Evolutionary conservation across 2,329 filamentous ascomycete genomes (phyloP), one percentile per base, ranked within the genome.

Genomic region (Colletotrichum australisinense): DNA sequence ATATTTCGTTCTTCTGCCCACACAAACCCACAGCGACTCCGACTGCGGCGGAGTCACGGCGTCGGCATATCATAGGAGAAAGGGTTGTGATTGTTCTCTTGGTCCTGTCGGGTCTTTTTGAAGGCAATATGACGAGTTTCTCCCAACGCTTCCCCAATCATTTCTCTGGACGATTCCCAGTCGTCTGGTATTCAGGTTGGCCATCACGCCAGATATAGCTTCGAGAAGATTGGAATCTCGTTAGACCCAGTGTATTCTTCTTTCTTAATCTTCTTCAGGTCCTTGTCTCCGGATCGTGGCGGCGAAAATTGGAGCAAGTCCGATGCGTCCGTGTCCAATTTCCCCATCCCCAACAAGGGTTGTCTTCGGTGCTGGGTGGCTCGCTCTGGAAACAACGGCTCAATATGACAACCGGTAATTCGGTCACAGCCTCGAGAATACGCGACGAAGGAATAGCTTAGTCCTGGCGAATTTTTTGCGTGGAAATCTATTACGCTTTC

Each of bases 181-280:
- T 53, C 32, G 16, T 63, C 53, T 69, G 49, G 53, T 30, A 64
- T 24, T 22, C 16, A 52, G 14, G 62, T 35, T 19, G 62, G 38
- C 52, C 38, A 42, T 5, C 38, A 42, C 16, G 16, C 38, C 38
- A 56, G 28, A 19, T 38, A 16, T 38, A 69, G 70, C 66, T 65
- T 65, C 60, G 59, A 69, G 70, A 69, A 70, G 66, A 28, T 52
- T 62, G 62, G 35, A 57, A 65, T 30, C 22, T 71, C 28, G 19
- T 56, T 14, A 42, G 67, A 63, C 56, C 71, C 71, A 52, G 55
- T 58, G 22, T 52, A 73, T 66, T 19, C 22, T 71, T 65, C 57
- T 56, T 57, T 35, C 53, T 19, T 11, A 30, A 42, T 73, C 57
- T 67, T 71, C 49, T 71, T 66, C 57, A 22, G 71, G 56, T 30